phyloP scores from a whole-genome alignment of 768 basidiomycete genomes.

The Kwoniella dendrophila region DNA sequence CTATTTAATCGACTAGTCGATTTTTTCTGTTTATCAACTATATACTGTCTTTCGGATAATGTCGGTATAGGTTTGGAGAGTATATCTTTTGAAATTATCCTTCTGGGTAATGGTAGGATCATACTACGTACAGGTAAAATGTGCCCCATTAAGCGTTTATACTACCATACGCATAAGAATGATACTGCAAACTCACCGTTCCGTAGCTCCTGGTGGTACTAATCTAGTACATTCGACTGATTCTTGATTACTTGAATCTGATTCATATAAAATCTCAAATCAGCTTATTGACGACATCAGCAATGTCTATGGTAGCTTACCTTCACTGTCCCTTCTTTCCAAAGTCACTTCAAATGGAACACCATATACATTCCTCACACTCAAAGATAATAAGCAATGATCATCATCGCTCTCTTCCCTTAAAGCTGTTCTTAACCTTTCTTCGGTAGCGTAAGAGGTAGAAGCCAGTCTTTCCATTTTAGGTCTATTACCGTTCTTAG shows the following conservation, averaged over 20 bases:
- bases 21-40: slow-evolving; percentile 73
- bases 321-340: slow-evolving; percentile 58
- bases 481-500: slow-evolving; percentile 1
- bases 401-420: slow-evolving; percentile 60
- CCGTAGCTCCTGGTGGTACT: slow-evolving; percentile 85
- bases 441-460: slow-evolving; percentile 1
- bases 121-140: slow-evolving; percentile 11
- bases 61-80: slow-evolving; percentile 76
- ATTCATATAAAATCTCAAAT: no score
- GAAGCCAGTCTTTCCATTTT: background rate
- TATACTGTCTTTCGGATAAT: slow-evolving; percentile 84
- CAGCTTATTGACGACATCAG: no score
- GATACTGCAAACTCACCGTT: slow-evolving; percentile 62
- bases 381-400: slow-evolving; percentile 85
- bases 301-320: background rate
- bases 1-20: slow-evolving; percentile 64
- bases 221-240: slow-evolving; percentile 58
- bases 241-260: background rate
- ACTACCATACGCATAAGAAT: no score
- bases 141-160: no score
- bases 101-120: slow-evolving; percentile 63
- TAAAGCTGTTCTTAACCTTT: slow-evolving; percentile 29
- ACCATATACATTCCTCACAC: slow-evolving; percentile 89
- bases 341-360: slow-evolving; percentile 87
- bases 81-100: slow-evolving; percentile 65